phyloP scores from a whole-genome alignment of 176 grass and related monocot genomes.

The Cenchrus americanus region DNA sequence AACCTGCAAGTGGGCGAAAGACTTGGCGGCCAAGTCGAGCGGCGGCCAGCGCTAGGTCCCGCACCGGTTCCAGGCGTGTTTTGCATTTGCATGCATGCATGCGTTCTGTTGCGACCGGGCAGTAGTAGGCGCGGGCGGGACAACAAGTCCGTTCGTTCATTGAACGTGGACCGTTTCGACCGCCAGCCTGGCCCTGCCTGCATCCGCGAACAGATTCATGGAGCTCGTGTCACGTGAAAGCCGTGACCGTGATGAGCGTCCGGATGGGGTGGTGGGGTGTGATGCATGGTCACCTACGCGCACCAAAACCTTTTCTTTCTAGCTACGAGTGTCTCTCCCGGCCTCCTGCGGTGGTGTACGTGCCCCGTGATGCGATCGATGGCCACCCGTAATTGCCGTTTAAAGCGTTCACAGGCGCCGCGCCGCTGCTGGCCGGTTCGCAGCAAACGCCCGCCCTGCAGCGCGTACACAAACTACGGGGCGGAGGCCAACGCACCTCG shows the following conservation, averaged over 20 bases:
- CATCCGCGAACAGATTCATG: background rate
- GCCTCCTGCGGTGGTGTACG: background rate
- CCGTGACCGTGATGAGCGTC: background rate
- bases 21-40: slow-evolving; percentile 43
- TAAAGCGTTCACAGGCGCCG: background rate
- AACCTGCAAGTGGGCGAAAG: background rate
- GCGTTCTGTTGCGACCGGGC: background rate
- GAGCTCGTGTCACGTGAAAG: background rate
- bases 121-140: background rate
- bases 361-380: no score
- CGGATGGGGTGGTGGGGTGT: background rate
- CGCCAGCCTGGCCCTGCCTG: no score
- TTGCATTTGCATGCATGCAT: background rate
- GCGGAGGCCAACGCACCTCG: background rate
- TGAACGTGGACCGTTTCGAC: slow-evolving; percentile 22
- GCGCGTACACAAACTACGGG: no score
- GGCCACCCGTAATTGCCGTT: background rate
- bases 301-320: background rate
- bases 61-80: background rate
- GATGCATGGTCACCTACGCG: no score
- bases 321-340: no score
- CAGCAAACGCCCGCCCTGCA: no score
- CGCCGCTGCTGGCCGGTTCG: background rate
- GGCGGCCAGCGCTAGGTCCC: background rate
- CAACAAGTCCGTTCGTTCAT: background rate